phyloP scores from a whole-genome alignment of 768 basidiomycete genomes.

The Leccinellum rugosiceps region DNA sequence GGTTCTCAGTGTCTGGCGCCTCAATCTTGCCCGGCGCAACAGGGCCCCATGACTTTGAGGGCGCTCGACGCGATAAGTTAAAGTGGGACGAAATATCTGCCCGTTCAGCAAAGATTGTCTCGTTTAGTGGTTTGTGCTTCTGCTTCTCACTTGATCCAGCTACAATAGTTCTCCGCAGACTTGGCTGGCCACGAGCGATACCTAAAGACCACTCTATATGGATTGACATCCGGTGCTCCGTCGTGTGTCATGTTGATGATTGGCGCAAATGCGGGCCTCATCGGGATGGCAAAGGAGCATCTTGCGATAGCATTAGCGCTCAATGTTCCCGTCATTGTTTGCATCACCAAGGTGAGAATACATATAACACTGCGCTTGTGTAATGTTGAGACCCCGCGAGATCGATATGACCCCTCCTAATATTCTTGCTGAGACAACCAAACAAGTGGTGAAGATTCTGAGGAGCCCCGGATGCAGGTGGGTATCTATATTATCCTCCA shows the following conservation, averaged over 20 bases:
- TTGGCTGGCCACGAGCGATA: slow-evolving; percentile 95
- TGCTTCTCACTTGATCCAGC: not conserved
- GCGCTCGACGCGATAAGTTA: slow-evolving; percentile 77
- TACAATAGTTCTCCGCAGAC: slow-evolving; percentile 46
- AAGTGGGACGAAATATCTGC: slow-evolving; percentile 95
- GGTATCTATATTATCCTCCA: slow-evolving; percentile 13
- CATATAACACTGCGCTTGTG: not conserved
- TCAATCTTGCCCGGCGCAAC: slow-evolving; percentile 73
- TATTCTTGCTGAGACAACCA: slow-evolving; percentile 85
- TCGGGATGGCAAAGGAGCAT: slow-evolving; percentile 95
- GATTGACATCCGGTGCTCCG: slow-evolving; percentile 90
- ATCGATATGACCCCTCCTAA: slow-evolving; percentile 98
- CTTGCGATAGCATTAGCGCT: slow-evolving; percentile 91
- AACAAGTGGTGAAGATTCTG: slow-evolving; percentile 90
- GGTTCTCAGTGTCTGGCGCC: slow-evolving; percentile 73
- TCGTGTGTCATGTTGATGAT: slow-evolving; percentile 92
- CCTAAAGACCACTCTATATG: slow-evolving; percentile 90
- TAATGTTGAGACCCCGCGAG: slow-evolving; percentile 27
- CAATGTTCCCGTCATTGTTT: slow-evolving; percentile 89
- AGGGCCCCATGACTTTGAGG: slow-evolving; percentile 56
- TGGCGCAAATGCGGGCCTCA: slow-evolving; percentile 90
- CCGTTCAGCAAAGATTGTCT: slow-evolving; percentile 87
- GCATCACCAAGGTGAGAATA: slow-evolving; percentile 80
- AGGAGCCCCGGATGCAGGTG: slow-evolving; percentile 91
- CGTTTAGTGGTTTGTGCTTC: slow-evolving; percentile 69